These are phyloP conservation scores for Fraxinus floribunda DNA, from an alignment of 305 asterid species.

Conservation along the genomic window DNA sequence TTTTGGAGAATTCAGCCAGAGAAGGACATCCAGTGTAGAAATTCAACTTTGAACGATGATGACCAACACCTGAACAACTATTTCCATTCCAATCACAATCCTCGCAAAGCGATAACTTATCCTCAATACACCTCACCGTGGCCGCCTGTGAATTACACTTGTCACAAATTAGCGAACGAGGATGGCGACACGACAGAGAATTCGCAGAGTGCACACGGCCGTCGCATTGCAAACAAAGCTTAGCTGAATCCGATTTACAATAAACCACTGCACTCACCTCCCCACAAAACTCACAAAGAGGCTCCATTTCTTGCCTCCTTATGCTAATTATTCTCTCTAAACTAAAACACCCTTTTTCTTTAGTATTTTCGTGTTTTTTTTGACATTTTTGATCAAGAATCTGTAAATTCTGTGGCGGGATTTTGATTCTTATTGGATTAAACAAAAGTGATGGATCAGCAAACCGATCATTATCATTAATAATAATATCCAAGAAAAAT, in stretches of 20 bases:
- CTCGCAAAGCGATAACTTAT: conserved; percentile 45
- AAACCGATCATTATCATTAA: not conserved
- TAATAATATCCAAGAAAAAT: not conserved
- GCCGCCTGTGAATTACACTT: conserved; percentile 44
- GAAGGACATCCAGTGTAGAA: conserved; percentile 60
- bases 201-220: conserved; percentile 59
- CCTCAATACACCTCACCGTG: conserved; percentile 50
- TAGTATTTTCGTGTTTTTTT: not conserved
- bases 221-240: conserved; percentile 67
- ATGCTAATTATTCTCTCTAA: not conserved
- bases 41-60: conserved; percentile 22
- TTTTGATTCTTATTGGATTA: not conserved
- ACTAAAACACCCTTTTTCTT: not conserved
- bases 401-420: not conserved
- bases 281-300: conserved; percentile 58
- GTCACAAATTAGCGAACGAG: conserved; percentile 68
- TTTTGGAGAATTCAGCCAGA: conserved; percentile 39
- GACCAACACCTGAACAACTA: conserved; percentile 30
- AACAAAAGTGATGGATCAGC: not conserved
- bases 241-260: conserved; percentile 64
- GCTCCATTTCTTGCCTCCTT: conserved; percentile 25
- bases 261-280: conserved; percentile 55
- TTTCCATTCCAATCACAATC: conserved; percentile 42
- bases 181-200: conserved; percentile 52
- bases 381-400: conserved; percentile 1